phyloP scores from a whole-genome alignment of 805 yeast species.

The Ogataea zsoltii region DNA sequence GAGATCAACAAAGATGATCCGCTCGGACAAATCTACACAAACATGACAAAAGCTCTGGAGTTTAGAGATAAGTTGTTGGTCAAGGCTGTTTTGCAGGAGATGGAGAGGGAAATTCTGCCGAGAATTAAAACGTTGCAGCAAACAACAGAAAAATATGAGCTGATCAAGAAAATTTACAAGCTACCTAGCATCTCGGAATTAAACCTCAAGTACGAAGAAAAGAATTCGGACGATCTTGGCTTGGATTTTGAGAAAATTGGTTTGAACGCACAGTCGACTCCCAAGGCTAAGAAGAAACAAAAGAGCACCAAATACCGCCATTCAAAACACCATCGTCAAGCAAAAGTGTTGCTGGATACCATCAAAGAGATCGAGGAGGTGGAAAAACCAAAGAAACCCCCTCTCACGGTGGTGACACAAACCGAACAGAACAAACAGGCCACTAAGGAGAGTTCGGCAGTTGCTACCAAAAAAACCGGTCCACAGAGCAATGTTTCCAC shows the following conservation, averaged over 20 bases:
- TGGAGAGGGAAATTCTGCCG: constrained; percentile 27
- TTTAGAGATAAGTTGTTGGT: constrained; percentile 24
- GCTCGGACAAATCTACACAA: constrained; percentile 12
- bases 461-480: neutral
- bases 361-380: constrained; percentile 9
- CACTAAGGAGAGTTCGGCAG: neutral
- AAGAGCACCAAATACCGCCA: constrained; percentile 1
- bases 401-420: neutral
- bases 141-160: constrained; percentile 26
- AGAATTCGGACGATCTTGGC: neutral
- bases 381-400: neutral
- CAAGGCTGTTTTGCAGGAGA: constrained; percentile 20
- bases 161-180: constrained; percentile 25
- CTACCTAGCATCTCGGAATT: constrained; percentile 31
- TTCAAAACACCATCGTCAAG: constrained; percentile 3
- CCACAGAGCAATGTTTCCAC: neutral
- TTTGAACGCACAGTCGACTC: constrained; percentile 1
- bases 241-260: neutral
- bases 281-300: neutral
- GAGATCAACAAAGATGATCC: constrained; percentile 5
- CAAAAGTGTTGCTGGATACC: constrained; percentile 3
- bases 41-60: constrained; percentile 16
- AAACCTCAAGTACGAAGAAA: constrained; percentile 11
- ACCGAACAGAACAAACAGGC: neutral
- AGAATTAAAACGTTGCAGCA: constrained; percentile 20